Percentiles rank a stretch among this genome's conserved stretches.
Evolutionary conservation across 192 early-diverging fungal species (phyloP).

Genomic region (Coemansia sp.): DNA sequence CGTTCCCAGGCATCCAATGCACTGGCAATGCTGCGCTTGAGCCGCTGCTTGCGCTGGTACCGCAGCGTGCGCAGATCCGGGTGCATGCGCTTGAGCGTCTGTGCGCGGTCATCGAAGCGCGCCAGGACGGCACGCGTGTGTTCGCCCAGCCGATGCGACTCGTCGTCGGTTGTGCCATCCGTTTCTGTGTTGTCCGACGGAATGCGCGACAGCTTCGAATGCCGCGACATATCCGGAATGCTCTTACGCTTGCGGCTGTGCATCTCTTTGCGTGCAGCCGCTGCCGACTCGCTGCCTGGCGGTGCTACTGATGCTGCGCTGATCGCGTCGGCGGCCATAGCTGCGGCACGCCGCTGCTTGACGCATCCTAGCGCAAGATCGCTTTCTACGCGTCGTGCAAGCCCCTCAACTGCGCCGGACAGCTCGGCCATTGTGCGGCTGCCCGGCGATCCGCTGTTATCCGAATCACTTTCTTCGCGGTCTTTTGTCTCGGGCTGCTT

Average conservation of each 20-base stretch:
- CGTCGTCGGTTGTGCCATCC: slow-evolving; percentile 4
- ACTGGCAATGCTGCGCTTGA: slow-evolving; percentile 22
- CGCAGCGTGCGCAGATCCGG: slow-evolving; percentile 29
- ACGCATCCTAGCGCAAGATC: slow-evolving; percentile 40
- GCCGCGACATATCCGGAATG: slow-evolving; percentile 50
- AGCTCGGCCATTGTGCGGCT: slow-evolving; percentile 12
- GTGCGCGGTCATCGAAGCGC: slow-evolving; percentile 13
- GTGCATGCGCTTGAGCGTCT: slow-evolving; percentile 22
- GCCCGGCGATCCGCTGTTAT: slow-evolving; percentile 1
- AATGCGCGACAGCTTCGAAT: slow-evolving; percentile 45
- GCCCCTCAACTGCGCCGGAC: slow-evolving; percentile 31
- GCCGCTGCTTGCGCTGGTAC: slow-evolving; percentile 36
- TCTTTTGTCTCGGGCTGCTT: neutral
- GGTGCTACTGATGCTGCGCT: slow-evolving; percentile 10
- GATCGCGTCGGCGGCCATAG: slow-evolving; percentile 27
- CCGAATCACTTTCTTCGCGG: neutral
- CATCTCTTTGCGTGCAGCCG: neutral
- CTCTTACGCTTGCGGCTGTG: slow-evolving; percentile 53
- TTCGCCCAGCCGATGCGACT: slow-evolving; percentile 6
- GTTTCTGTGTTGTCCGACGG: slow-evolving; percentile 20
- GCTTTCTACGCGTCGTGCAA: slow-evolving; percentile 39
- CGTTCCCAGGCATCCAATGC: slow-evolving; percentile 30
- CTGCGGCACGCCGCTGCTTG: slow-evolving; percentile 36
- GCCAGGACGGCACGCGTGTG: slow-evolving; percentile 15
- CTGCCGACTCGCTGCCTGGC: neutral